Evolutionary conservation across 768 basidiomycete species (phyloP), one percentile per base, ranked within the genome.

Genomic region (Termitomyces sp.): DNA sequence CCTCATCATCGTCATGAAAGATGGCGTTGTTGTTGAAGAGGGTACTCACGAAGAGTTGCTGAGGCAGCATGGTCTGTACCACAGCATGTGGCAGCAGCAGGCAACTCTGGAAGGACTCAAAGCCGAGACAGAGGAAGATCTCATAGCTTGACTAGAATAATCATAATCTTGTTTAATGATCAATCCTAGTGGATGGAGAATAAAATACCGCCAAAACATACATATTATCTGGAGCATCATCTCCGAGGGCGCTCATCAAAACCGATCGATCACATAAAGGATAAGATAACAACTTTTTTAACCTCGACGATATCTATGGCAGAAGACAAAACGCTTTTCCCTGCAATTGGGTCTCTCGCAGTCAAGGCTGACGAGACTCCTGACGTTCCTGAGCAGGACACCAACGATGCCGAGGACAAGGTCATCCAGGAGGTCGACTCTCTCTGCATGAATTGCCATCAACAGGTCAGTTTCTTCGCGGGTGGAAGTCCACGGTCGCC

Each of bases 11-110:
- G 95, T 98, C 13, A 81, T 99, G 52, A 86, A 84, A 68, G 91
- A 95, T n/a, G 97, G 97, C 0, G 72, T 82, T 53, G 92, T 98
- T 3, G 87, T 88, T 6, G 97, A 99, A 71, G 84, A 96, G 71
- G 97, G 97, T 12, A 94, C 92, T 0, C 97, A 98, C 69, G 89
- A 93, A 40, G 86, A 93, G 69, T 76, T 98, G 18, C 75, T 98
- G 71, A 82, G 77, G 26, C 72, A 72, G 14, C 83, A 83, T 14
- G 89, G 91, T 1, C 68, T 93, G 59, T 94, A 94, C 70, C 74
- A 83, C 60, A 81, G 84, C 61, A 91, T 94, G 90, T 94, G 92
- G 92, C 73, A 82, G 50, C 82, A 89, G 68, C 91, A 94, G 67
- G 84, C 83, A 3, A 73, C 74, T 71, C 72, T 71, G 64, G 78